Evolutionary conservation across 2,329 filamentous ascomycete species (phyloP), one percentile per base, ranked within the genome.

Genomic region (Dothideomycetes sp.): DNA sequence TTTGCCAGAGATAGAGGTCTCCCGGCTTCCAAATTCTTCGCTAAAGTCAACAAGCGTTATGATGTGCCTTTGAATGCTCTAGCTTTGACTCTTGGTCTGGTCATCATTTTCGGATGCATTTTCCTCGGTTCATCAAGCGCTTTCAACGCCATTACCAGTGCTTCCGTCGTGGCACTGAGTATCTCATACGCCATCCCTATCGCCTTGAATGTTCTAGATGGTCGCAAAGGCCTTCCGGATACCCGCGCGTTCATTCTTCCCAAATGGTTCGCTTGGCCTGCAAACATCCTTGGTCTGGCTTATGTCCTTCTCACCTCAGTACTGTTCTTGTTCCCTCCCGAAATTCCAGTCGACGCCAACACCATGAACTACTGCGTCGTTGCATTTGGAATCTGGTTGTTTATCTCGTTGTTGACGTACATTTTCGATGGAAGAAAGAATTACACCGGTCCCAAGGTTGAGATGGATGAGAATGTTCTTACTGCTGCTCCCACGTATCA

Each of bases 181-280:
- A 63, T 87, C 4, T 80, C 79, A 2, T 88, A 88, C 50, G 82
- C 74, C 5, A 83, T 88, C 27, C 84, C 83, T 0, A 74, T 84
- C 33, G 67, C 73, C 0, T 76, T 87, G 49, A 84, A 86, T 50
- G 71, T 77, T 43, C 56, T 82, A 2, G 74, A 78, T 1, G 79
- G 81, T 6, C 71, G 81, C 6, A 74, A 67, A 35, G 76, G 76
- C 64, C 62, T 85, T 5, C 82, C 81, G 0, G 61, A 62, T 2
- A 50, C 46, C 16, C 64, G 78, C 28, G 53, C 70, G 0, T 82
- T 82, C 53, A 65, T 67, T 17, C 61, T 83, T 3, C 67, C 74
- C 0, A 64, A 59, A 17, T 55, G 59, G 20, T 43, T 80, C 23
- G 78, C 70, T 15, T 83, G 78, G 78, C 59, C 68, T 17, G 66